These are phyloP conservation scores for Furculomyces boomerangus DNA, from an alignment of 371 early-diverging fungal genomes.

Conservation along the genomic window DNA sequence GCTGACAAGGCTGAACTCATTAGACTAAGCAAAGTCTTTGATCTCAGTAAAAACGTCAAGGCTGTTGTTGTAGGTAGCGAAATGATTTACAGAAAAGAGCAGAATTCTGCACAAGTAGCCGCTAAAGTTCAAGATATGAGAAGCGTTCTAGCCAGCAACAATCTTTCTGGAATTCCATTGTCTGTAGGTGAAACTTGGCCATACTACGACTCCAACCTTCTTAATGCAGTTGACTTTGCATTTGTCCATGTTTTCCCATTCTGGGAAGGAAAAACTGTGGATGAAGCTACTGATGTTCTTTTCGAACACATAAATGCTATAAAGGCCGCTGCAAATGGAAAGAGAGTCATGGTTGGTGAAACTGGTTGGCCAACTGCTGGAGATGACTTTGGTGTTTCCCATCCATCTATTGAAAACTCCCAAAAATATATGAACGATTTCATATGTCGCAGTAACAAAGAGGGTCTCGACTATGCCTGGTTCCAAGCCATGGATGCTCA, in stretches of 20 bases:
- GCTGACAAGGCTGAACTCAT: conserved; percentile 28
- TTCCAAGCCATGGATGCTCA: conserved; percentile 38
- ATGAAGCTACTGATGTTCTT: conserved; percentile 26
- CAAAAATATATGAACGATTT: conserved; percentile 23
- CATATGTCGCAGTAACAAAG: conserved; percentile 19
- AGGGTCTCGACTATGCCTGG: conserved; percentile 32
- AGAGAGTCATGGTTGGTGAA: conserved; percentile 34
- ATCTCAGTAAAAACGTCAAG: conserved; percentile 25
- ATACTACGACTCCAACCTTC: conserved; percentile 24
- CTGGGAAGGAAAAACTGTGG: conserved; percentile 38
- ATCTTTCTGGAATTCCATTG: conserved; percentile 25
- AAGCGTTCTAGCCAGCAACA: conserved; percentile 15
- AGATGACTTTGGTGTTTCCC: conserved; percentile 23
- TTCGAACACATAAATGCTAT: conserved; percentile 27
- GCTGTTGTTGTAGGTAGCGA: conserved; percentile 42
- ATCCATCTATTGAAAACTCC: conserved; percentile 27
- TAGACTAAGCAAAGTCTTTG: conserved; percentile 16
- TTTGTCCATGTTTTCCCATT: conserved; percentile 47
- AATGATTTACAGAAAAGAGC: conserved; percentile 33
- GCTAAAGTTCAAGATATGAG: conserved; percentile 24
- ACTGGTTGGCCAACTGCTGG: conserved; percentile 48
- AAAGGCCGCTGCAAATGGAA: conserved; percentile 22
- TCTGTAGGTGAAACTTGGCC: conserved; percentile 40
- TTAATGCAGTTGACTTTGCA: conserved; percentile 34
- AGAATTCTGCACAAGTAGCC: conserved; percentile 17